Conservation (phyloP, 768 basidiomycete species). For the Psilocybe azurescens region DNA sequence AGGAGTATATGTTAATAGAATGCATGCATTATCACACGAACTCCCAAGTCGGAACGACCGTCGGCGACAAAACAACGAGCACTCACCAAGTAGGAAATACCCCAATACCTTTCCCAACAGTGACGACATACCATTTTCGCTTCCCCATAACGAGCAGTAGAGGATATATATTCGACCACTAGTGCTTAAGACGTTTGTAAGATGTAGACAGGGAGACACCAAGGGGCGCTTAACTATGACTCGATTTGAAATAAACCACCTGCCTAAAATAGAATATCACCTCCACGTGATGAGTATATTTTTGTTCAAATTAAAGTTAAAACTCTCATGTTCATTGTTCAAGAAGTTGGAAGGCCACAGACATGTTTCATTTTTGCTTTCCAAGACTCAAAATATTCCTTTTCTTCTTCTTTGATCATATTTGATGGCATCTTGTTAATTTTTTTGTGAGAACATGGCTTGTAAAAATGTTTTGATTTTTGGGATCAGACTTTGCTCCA, state of each 20-base stretch:
- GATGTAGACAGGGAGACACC: neutral
- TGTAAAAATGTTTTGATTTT: too few relatives aligned
- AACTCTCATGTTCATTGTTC: neutral
- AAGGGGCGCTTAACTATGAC: neutral
- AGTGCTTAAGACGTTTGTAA: too few relatives aligned
- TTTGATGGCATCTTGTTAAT: too few relatives aligned
- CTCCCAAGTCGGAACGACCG: too few relatives aligned
- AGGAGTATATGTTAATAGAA: neutral
- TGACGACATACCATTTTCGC: slow-evolving; percentile 49
- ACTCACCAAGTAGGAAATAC: slow-evolving; percentile 45
- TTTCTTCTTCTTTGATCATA: too few relatives aligned
- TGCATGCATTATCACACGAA: too few relatives aligned
- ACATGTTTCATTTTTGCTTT: too few relatives aligned
- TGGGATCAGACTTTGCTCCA: too few relatives aligned
- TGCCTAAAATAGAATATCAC: slow-evolving; percentile 1
- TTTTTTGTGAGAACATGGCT: too few relatives aligned
- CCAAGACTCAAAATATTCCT: too few relatives aligned
- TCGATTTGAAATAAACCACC: slow-evolving; percentile 1
- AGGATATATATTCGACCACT: neutral
- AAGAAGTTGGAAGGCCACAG: too few relatives aligned
- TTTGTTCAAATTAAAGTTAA: neutral
- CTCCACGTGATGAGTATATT: neutral
- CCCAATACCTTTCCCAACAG: slow-evolving; percentile 40
- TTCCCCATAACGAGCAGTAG: slow-evolving; percentile 31
- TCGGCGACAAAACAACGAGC: neutral